Percentiles rank a stretch among this genome's conserved stretches.
Conservation (phyloP, 2,329 filamentous ascomycete species). For the Ascochyta fabae region DNA sequence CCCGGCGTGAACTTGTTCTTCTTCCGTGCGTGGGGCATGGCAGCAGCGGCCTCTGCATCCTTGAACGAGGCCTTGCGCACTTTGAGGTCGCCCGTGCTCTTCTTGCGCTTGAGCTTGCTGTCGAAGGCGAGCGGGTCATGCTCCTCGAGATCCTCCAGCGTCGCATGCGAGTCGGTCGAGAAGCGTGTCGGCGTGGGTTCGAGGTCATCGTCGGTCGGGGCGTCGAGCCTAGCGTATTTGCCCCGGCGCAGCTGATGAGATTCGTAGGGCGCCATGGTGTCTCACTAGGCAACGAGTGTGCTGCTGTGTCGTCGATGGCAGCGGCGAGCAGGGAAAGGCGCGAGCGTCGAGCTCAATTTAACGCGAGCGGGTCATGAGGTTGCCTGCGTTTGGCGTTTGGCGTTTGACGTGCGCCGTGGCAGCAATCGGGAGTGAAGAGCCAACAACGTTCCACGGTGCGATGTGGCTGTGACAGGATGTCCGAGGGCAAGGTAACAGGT, state of each 20-base stretch:
- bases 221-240: conserved; percentile 48
- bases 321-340: background rate
- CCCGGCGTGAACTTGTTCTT: conserved; percentile 44
- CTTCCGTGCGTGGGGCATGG: conserved; percentile 20
- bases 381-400: conserved; percentile 6
- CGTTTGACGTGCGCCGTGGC: conserved; percentile 6
- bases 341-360: conserved; percentile 18
- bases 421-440: background rate
- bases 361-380: conserved; percentile 16
- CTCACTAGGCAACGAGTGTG: background rate
- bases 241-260: conserved; percentile 45
- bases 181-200: conserved; percentile 43
- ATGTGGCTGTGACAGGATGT: background rate
- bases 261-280: conserved; percentile 37
- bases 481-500: background rate
- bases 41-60: conserved; percentile 34
- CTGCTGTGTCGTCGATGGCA: background rate
- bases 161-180: conserved; percentile 47
- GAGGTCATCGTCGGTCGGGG: conserved; percentile 38
- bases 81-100: conserved; percentile 44
- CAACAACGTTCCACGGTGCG: conserved; percentile 1
- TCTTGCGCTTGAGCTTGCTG: conserved; percentile 51
- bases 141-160: conserved; percentile 53
- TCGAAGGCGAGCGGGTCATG: conserved; percentile 55
- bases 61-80: conserved; percentile 42